Conservation (phyloP, 2,329 filamentous ascomycete genomes). For the Clathrospora elynae region DNA sequence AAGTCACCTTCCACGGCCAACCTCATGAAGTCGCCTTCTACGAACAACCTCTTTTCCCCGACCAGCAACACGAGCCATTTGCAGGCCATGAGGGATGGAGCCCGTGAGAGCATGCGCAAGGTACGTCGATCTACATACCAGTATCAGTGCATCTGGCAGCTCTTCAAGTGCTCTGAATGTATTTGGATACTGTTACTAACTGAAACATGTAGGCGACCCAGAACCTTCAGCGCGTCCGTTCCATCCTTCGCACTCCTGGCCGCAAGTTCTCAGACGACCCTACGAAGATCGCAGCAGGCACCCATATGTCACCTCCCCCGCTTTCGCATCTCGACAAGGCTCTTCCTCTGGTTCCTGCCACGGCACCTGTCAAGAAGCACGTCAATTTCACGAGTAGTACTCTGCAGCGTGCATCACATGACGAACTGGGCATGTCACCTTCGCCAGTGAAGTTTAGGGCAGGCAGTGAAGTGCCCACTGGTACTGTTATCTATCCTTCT, state of each 20-base stretch:
- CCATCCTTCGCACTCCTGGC: conserved; percentile 66
- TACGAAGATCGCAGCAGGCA: conserved; percentile 63
- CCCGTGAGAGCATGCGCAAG: conserved; percentile 45
- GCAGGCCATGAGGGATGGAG: conserved; percentile 45
- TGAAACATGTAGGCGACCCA: conserved; percentile 40
- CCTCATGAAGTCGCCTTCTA: conserved; percentile 52
- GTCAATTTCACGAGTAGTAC: conserved; percentile 80
- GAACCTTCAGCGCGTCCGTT: conserved; percentile 62
- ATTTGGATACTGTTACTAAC: background rate
- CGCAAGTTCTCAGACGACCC: conserved; percentile 65
- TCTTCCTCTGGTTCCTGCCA: conserved; percentile 61
- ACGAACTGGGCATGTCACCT: conserved; percentile 42
- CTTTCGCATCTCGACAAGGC: conserved; percentile 56
- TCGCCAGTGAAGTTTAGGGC: conserved; percentile 45
- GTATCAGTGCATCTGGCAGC: background rate
- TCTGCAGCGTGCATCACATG: conserved; percentile 51
- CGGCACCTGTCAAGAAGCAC: conserved; percentile 75
- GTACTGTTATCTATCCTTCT: conserved; percentile 40
- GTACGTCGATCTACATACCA: conserved; percentile 7
- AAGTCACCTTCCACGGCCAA: conserved; percentile 61
- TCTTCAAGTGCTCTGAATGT: too few species aligned
- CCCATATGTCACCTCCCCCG: conserved; percentile 57
- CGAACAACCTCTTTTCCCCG: conserved; percentile 54
- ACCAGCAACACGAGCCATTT: conserved; percentile 31
- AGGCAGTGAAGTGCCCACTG: conserved; percentile 41